phyloP scores from a whole-genome alignment of 2,329 filamentous ascomycete species.

The Phoma sp. region DNA sequence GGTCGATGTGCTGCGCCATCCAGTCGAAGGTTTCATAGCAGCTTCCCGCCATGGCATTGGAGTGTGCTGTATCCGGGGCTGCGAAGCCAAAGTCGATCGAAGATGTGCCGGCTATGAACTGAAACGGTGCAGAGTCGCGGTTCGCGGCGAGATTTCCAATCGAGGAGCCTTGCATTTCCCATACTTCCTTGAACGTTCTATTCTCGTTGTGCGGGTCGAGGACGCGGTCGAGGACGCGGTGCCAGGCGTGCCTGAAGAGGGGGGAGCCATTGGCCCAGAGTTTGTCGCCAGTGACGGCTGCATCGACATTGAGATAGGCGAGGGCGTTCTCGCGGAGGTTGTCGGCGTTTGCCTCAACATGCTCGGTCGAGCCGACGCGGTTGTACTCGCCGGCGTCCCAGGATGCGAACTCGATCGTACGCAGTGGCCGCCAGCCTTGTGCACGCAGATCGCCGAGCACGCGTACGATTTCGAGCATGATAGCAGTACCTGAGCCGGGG shows the following conservation, averaged over 20 bases:
- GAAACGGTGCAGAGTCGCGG: constrained; percentile 89
- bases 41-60: constrained; percentile 73
- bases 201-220: constrained; percentile 72
- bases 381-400: constrained; percentile 98
- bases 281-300: constrained; percentile 75
- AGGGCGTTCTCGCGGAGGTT: constrained; percentile 74
- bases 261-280: constrained; percentile 84
- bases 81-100: constrained; percentile 84
- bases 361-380: constrained; percentile 90
- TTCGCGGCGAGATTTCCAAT: constrained; percentile 75
- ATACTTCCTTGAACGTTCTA: constrained; percentile 74
- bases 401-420: constrained; percentile 95
- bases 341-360: constrained; percentile 84
- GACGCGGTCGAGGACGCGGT: constrained; percentile 76
- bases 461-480: constrained; percentile 87
- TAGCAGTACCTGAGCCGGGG: constrained; percentile 82
- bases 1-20: constrained; percentile 81
- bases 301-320: constrained; percentile 91
- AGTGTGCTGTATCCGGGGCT: constrained; percentile 27
- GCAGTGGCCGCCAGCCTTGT: constrained; percentile 85
- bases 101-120: constrained; percentile 86
- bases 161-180: constrained; percentile 67
- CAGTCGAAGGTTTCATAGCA: constrained; percentile 91
- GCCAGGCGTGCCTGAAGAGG: constrained; percentile 74
- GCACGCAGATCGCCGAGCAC: constrained; percentile 80